phyloP scores from a whole-genome alignment of 1,284 basidiomycete genomes.

The Tilletia caries region DNA sequence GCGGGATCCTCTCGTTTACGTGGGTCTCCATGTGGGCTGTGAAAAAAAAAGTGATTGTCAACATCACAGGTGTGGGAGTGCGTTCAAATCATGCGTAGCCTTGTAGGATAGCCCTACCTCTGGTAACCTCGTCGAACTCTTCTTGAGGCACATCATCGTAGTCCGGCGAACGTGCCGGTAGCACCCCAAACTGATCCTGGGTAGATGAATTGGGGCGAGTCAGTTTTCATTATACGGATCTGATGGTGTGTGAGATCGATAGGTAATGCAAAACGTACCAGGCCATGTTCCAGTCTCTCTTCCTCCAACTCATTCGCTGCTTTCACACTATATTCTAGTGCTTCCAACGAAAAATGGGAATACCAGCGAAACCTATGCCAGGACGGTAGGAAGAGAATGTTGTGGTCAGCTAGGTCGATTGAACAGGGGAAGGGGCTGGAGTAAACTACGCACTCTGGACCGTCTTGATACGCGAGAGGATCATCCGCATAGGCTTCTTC shows the following conservation, averaged over 20 bases:
- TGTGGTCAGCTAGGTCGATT: neutral
- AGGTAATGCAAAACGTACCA: no score
- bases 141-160: no score
- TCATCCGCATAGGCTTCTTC: neutral
- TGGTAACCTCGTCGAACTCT: no score
- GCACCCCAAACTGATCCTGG: no score
- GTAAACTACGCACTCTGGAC: neutral
- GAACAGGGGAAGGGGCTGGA: neutral
- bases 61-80: neutral
- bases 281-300: no score
- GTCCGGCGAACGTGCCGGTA: no score
- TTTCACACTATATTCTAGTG: neutral
- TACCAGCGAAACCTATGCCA: neutral
- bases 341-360: neutral
- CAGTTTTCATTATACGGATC: no score
- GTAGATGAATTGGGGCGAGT: no score
- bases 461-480: constrained; percentile 4
- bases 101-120: no score
- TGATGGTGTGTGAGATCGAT: no score
- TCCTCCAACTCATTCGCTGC: no score
- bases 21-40: neutral
- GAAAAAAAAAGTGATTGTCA: neutral
- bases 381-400: neutral
- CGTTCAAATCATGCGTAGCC: no score
- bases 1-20: neutral